Evolutionary conservation across 164 flowering plant species (phyloP), one percentile per base, ranked within the genome.

Genomic region (Annona squamosa): DNA sequence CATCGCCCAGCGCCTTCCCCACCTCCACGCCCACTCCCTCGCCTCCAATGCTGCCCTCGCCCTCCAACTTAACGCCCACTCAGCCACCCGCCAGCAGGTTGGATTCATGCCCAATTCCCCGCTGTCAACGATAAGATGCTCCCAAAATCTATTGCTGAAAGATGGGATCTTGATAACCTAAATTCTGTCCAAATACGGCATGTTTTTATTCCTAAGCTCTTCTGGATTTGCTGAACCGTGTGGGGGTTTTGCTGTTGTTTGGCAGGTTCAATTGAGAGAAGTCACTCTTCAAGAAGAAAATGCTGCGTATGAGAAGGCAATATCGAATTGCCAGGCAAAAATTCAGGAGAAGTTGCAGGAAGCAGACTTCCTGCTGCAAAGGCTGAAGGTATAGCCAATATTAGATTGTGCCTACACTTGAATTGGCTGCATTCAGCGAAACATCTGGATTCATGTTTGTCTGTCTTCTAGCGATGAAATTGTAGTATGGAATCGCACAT

Each of bases 41-140:
- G 97, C 99, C 72, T 94, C 97, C 70, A 90, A 87, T 71, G 92
- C 93, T 26, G 97, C 87, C 69, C 93, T 94, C 6, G 86, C 91
- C 26, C 88, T 87, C 68, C 97, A 94, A 70, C 77, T 89, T 72
- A 88, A 87, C 73, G 75, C 97, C 68, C 97, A 94, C 77, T 90
- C 91, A 48, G 19, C 93, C 69, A 94, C 99, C 63, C 89, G 89
- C 7, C 80, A 89, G 67, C 88, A 92, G 90, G 98, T 92, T 6
- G 63, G 18, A n/a, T 42, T n/a, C 37, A 52, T 52, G 13, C 59
- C 10, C 9, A 9, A 16, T 10, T 10, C 59, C 17, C 59, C 59
- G 13, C 59, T 16, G 59, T 6, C 3, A 3, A 52, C 59, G 37
- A 52, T 3, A 52, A 9, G 52, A 48, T 48, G 52, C 52, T 7